A percentile compares a stretch with the other conserved stretches of the same genome.
phyloP scores from a whole-genome alignment of 345 rosid species.

The Pistacia atlantica region DNA sequence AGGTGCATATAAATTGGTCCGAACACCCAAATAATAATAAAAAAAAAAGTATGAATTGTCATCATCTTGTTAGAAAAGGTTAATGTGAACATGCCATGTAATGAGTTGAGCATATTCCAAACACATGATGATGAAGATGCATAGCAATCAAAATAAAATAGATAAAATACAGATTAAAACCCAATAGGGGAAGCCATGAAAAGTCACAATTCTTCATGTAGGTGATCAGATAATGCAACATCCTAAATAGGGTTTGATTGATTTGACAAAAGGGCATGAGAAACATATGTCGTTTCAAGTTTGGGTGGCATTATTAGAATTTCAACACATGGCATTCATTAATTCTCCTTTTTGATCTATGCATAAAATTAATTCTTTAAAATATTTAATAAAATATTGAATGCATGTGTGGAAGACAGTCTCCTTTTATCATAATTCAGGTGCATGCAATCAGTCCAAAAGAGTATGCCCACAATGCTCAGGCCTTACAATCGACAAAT shows the following conservation, averaged over 20 bases:
- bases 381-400: neutral
- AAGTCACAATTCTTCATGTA: neutral
- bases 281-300: constrained; percentile 32
- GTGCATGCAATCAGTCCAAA: constrained; percentile 20
- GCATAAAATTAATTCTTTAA: too few species aligned
- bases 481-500: neutral
- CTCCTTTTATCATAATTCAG: constrained; percentile 23
- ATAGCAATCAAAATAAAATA: too few species aligned
- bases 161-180: too few species aligned
- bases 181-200: too few species aligned
- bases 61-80: too few species aligned
- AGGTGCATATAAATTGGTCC: too few species aligned
- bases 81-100: too few species aligned
- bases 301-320: constrained; percentile 12
- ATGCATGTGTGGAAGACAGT: neutral
- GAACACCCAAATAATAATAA: too few species aligned
- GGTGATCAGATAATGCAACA: too few species aligned
- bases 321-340: constrained; percentile 26
- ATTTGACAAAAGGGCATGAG: constrained; percentile 21
- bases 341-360: neutral
- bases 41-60: too few species aligned
- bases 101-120: too few species aligned
- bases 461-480: neutral
- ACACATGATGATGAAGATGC: too few species aligned
- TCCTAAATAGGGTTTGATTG: neutral